These are phyloP conservation scores for Abortiporus biennis DNA, from an alignment of 1,284 basidiomycete species.

Conservation along the genomic window DNA sequence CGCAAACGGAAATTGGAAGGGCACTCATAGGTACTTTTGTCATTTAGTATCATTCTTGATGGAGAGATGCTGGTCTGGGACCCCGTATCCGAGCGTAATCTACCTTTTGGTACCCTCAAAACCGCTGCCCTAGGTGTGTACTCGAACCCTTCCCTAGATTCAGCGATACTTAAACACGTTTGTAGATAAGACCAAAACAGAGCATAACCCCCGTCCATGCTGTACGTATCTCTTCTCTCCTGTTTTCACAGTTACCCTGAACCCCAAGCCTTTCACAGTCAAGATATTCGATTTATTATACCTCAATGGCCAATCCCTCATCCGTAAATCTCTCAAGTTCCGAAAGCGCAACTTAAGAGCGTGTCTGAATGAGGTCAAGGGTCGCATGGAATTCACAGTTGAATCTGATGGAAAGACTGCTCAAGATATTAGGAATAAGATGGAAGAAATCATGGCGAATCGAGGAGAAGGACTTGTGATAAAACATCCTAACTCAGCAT, in stretches of 20 bases:
- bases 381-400: slow-evolving; percentile 73
- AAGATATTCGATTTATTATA: slow-evolving; percentile 92
- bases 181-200: slow-evolving; percentile 64
- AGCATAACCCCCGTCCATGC: slow-evolving; percentile 77
- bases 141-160: background rate
- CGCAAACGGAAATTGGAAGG: too few species aligned
- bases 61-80: slow-evolving; percentile 99
- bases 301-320: slow-evolving; percentile 70
- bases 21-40: too few species aligned
- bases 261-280: slow-evolving; percentile 52
- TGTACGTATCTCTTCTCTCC: slow-evolving; percentile 47
- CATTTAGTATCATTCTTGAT: slow-evolving; percentile 78
- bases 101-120: slow-evolving; percentile 90
- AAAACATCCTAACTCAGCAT: slow-evolving; percentile 77
- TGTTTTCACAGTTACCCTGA: slow-evolving; percentile 1
- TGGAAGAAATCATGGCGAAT: slow-evolving; percentile 77
- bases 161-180: background rate
- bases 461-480: slow-evolving; percentile 90
- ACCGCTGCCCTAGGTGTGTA: slow-evolving; percentile 74
- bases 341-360: slow-evolving; percentile 65
- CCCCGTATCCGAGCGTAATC: slow-evolving; percentile 75
- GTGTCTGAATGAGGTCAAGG: slow-evolving; percentile 60
- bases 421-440: slow-evolving; percentile 70
- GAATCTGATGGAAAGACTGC: slow-evolving; percentile 71
- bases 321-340: slow-evolving; percentile 55